Evolutionary conservation across 306 rosid species (phyloP).

Genomic region (Prunus persica): DNA sequence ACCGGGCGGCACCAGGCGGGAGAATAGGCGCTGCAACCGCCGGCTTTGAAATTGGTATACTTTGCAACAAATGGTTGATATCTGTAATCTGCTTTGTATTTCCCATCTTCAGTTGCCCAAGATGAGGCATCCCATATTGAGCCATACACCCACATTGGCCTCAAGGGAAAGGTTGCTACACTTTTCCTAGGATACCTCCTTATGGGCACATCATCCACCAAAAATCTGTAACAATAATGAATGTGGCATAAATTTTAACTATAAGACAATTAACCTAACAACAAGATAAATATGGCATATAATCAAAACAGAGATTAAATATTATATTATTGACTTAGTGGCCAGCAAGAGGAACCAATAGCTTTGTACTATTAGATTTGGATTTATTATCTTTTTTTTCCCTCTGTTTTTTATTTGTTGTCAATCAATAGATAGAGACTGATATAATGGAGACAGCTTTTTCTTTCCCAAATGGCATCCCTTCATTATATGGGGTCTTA

Average conservation of each 20-base stretch:
- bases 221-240: conserved; percentile 49
- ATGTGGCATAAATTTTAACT: neutral
- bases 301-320: too few species aligned
- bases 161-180: conserved; percentile 61
- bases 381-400: neutral
- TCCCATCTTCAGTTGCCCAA: conserved; percentile 99
- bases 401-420: neutral
- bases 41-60: conserved; percentile 68
- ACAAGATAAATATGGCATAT: too few species aligned
- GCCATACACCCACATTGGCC: conserved; percentile 98
- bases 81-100: conserved; percentile 86
- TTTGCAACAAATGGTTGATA: conserved; percentile 90
- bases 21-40: conserved; percentile 81
- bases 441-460: neutral
- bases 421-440: neutral
- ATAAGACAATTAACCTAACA: neutral
- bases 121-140: conserved; percentile 99
- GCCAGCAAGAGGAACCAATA: conserved; percentile 10
- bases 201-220: conserved; percentile 95
- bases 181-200: conserved; percentile 84
- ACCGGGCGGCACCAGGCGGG: conserved; percentile 62
- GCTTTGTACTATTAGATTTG: neutral
- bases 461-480: neutral
- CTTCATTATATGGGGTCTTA: neutral
- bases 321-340: neutral